phyloP scores from a whole-genome alignment of 1,284 basidiomycete genomes.

The Irpex sp. region DNA sequence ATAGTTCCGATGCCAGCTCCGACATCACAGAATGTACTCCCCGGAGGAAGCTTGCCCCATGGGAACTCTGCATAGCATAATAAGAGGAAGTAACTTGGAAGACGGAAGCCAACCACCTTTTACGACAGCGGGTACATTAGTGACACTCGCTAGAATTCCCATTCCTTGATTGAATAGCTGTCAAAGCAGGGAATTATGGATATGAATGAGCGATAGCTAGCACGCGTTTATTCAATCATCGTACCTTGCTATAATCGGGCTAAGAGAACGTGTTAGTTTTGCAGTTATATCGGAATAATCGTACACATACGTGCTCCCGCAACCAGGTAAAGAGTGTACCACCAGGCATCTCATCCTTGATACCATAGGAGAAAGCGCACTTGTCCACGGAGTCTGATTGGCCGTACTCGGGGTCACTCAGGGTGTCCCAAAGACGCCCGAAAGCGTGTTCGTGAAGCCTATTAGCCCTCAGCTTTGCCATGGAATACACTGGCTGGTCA shows the following conservation, averaged over 20 bases:
- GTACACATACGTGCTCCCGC: not conserved
- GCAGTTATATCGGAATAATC: not conserved
- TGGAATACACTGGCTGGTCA: not conserved
- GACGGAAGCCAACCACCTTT: not conserved
- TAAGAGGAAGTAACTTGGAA: not conserved
- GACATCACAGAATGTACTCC: conserved; percentile 43
- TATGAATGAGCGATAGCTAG: not conserved
- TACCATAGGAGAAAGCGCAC: not conserved
- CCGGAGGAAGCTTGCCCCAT: conserved; percentile 35
- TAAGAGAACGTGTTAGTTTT: not conserved
- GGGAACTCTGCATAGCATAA: conserved; percentile 33
- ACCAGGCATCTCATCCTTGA: conserved; percentile 2
- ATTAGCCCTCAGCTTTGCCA: not conserved
- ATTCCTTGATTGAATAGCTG: not conserved
- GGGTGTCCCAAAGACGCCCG: not conserved
- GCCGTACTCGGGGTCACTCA: conserved; percentile 1
- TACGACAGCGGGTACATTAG: not conserved
- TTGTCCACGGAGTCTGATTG: not conserved
- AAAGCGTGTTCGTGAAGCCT: not conserved
- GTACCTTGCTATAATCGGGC: not conserved
- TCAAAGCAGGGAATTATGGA: not conserved
- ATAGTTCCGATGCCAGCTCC: conserved; percentile 43
- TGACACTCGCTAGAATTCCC: not conserved
- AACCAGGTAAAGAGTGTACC: not conserved
- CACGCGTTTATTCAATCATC: not conserved